Evolutionary conservation across 2,329 filamentous ascomycete genomes (phyloP).

Genomic region (Pyrenochaeta sp.): DNA sequence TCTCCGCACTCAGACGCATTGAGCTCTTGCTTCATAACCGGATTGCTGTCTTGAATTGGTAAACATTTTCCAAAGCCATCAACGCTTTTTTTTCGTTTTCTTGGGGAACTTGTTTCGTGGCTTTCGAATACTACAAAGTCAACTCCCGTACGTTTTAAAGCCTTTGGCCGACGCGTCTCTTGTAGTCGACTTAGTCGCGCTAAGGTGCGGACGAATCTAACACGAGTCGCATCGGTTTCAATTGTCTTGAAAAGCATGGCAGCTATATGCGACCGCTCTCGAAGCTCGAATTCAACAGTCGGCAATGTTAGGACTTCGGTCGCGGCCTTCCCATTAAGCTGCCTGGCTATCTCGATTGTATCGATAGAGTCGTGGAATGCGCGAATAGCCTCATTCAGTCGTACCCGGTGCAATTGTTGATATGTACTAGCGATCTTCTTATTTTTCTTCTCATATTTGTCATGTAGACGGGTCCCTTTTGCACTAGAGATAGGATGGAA

Average conservation of each 20-base stretch:
- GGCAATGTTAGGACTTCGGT: constrained; percentile 22
- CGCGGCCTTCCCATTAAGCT: constrained; percentile 21
- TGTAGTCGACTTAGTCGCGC: constrained; percentile 18
- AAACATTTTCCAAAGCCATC: too few species aligned
- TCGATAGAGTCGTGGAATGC: constrained; percentile 3
- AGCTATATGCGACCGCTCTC: constrained; percentile 22
- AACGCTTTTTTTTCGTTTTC: too few species aligned
- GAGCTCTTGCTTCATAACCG: constrained; percentile 12
- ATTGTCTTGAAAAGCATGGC: constrained; percentile 28
- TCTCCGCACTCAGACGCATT: constrained; percentile 5
- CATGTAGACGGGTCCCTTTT: constrained; percentile 8
- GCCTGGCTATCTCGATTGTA: constrained; percentile 26
- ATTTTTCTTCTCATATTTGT: constrained; percentile 4
- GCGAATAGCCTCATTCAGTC: constrained; percentile 1
- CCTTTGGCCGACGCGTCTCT: constrained; percentile 21
- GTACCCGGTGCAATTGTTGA: constrained; percentile 2
- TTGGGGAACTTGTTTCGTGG: too few species aligned
- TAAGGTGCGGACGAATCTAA: constrained; percentile 22
- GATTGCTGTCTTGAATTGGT: too few species aligned
- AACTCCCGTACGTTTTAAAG: constrained; percentile 9
- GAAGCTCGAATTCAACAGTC: constrained; percentile 21
- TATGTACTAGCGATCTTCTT: constrained; percentile 2
- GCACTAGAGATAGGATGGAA: constrained; percentile 17
- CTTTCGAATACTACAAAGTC: too few species aligned
- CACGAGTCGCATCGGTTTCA: constrained; percentile 16